These are phyloP conservation scores for Alternaria brassicae DNA, from an alignment of 2,329 filamentous ascomycete genomes.

Conservation along the genomic window DNA sequence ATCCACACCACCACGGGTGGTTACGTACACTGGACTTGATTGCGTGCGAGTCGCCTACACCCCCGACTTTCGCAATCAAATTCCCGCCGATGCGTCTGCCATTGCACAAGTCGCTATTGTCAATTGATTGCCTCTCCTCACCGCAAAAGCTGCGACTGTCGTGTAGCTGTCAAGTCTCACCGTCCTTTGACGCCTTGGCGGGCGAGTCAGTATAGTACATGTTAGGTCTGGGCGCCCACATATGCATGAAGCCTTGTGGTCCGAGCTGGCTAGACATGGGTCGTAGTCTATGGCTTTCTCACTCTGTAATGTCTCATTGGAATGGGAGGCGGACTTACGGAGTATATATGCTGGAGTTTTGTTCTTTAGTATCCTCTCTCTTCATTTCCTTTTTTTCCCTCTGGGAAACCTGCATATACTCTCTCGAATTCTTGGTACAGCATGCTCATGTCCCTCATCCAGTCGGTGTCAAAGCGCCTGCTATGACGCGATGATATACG, in stretches of 20 bases:
- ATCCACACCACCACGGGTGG: slow-evolving; percentile 8
- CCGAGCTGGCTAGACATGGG: slow-evolving; percentile 5
- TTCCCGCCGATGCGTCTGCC: not conserved
- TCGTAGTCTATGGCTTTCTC: not conserved
- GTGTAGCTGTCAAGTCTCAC: slow-evolving; percentile 18
- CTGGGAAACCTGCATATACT: not conserved
- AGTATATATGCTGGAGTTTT: too few species aligned
- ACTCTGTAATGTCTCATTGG: not conserved
- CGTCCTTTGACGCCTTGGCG: slow-evolving; percentile 12
- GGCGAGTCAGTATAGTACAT: slow-evolving; percentile 12
- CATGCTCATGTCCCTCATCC: not conserved
- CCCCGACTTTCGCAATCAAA: not conserved
- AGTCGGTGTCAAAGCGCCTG: not conserved
- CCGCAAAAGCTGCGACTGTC: slow-evolving; percentile 9
- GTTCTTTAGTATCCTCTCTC: too few species aligned
- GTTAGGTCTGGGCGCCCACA: not conserved
- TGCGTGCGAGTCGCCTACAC: not conserved
- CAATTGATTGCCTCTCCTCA: not conserved
- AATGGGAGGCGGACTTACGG: not conserved
- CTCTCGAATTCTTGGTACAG: not conserved
- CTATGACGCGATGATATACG: slow-evolving; percentile 3
- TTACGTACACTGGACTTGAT: slow-evolving; percentile 2
- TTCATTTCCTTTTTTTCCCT: too few species aligned
- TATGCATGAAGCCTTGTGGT: slow-evolving; percentile 8
- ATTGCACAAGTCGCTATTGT: not conserved